Conservation (phyloP, 2,329 filamentous ascomycete genomes). For the Fusarium graminum region DNA sequence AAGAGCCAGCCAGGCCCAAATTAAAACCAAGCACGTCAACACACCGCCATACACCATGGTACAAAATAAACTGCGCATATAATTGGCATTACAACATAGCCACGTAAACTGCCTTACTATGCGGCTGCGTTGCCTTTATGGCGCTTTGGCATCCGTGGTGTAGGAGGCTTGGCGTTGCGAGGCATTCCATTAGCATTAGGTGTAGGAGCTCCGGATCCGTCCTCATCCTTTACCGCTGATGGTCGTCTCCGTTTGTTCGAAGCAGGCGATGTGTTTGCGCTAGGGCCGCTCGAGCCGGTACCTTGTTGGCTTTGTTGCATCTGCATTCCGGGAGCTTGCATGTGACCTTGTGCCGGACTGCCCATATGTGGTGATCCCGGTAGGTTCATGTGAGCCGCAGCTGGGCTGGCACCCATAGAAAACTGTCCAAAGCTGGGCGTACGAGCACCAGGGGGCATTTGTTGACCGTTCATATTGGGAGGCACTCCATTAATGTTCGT, state of each 20-base stretch:
- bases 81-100: conserved; percentile 2
- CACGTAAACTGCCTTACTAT: conserved; percentile 37
- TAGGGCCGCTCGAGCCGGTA: conserved; percentile 74
- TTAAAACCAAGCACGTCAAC: conserved; percentile 45
- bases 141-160: conserved; percentile 69
- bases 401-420: conserved; percentile 70
- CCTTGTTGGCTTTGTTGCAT: conserved; percentile 77
- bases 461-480: conserved; percentile 63
- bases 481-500: conserved; percentile 59
- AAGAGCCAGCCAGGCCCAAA: conserved; percentile 32
- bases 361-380: conserved; percentile 72
- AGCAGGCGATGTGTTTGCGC: conserved; percentile 74
- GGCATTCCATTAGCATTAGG: conserved; percentile 65
- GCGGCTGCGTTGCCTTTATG: conserved; percentile 61
- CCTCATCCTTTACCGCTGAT: conserved; percentile 69
- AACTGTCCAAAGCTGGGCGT: conserved; percentile 71
- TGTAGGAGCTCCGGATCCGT: conserved; percentile 64
- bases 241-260: conserved; percentile 71
- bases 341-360: conserved; percentile 71
- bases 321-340: conserved; percentile 76
- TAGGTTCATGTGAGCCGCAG: conserved; percentile 69
- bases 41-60: conserved; percentile 57
- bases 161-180: conserved; percentile 68
- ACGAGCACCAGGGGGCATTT: conserved; percentile 62
- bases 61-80: conserved; percentile 46